A percentile compares a stretch with the other conserved stretches of the same genome.
Evolutionary conservation across 2,329 filamentous ascomycete genomes (phyloP).

Genomic region (Alternaria novae-zelandiae): DNA sequence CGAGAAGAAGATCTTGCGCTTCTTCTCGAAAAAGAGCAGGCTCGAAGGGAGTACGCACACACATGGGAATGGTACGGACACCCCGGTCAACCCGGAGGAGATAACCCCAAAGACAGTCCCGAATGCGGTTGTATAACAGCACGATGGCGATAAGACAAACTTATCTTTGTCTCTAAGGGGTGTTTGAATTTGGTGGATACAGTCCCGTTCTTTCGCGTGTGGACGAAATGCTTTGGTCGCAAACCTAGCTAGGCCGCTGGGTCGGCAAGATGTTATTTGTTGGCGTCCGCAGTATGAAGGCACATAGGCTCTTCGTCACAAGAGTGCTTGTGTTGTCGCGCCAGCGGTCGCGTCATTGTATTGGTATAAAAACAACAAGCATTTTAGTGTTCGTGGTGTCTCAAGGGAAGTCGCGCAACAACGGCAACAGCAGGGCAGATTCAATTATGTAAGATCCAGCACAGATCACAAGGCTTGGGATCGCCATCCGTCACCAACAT

Average conservation of each 20-base stretch:
- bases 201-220: background rate
- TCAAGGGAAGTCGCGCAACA: background rate
- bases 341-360: background rate
- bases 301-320: background rate
- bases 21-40: constrained; percentile 3
- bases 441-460: background rate
- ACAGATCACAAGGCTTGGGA: background rate
- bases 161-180: background rate
- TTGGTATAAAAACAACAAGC: no score
- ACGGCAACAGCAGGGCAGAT: background rate
- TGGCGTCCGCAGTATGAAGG: background rate
- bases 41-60: background rate
- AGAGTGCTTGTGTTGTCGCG: no score
- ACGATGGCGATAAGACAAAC: background rate
- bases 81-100: background rate
- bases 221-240: background rate
- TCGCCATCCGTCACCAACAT: background rate
- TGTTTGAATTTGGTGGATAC: background rate
- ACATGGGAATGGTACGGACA: background rate
- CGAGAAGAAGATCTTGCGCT: constrained; percentile 10
- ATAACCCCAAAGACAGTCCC: constrained; percentile 17
- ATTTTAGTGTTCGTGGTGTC: background rate
- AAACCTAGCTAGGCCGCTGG: background rate
- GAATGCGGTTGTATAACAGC: constrained; percentile 22
- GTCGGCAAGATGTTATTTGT: background rate